phyloP scores from a whole-genome alignment of 768 basidiomycete genomes.

The Macrocybe gigantea region DNA sequence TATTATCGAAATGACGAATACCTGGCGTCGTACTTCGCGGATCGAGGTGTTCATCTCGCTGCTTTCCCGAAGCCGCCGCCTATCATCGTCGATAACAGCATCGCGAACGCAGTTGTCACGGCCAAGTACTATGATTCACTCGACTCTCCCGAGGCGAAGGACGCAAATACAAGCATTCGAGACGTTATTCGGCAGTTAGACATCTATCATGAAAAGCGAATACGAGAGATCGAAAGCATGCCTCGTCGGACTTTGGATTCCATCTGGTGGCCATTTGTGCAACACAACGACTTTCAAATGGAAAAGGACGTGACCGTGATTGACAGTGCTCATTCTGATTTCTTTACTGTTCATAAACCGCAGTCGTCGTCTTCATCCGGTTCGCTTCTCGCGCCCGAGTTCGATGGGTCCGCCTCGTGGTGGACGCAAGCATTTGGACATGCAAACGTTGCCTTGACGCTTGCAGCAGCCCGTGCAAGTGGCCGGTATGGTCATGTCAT shows the following conservation, averaged over 20 bases:
- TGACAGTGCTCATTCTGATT: slow-evolving; percentile 84
- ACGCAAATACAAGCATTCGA: slow-evolving; percentile 31
- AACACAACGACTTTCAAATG: slow-evolving; percentile 68
- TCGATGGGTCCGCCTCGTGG: slow-evolving; percentile 96
- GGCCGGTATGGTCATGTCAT: slow-evolving; percentile 97
- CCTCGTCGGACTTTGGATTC: slow-evolving; percentile 67
- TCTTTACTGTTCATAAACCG: slow-evolving; percentile 69
- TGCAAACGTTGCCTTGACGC: slow-evolving; percentile 63
- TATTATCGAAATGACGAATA: slow-evolving; percentile 90
- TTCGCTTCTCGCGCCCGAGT: slow-evolving; percentile 44
- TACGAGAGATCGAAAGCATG: slow-evolving; percentile 76
- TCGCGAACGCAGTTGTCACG: slow-evolving; percentile 45
- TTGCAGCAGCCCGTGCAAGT: slow-evolving; percentile 85
- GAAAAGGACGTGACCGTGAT: slow-evolving; percentile 81
- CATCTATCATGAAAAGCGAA: slow-evolving; percentile 51
- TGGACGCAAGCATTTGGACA: slow-evolving; percentile 96
- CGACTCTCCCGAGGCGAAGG: slow-evolving; percentile 17
- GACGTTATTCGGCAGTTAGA: slow-evolving; percentile 56
- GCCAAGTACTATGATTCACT: slow-evolving; percentile 69
- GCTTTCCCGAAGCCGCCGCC: slow-evolving; percentile 57
- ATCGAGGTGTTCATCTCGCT: slow-evolving; percentile 54
- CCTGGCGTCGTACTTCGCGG: slow-evolving; percentile 70
- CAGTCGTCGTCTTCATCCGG: slow-evolving; percentile 9
- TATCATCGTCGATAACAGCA: slow-evolving; percentile 26
- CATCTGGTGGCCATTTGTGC: slow-evolving; percentile 98